These are phyloP conservation scores for Hanseniaspora sp. DNA, from an alignment of 1,139 yeast species.

Conservation along the genomic window DNA sequence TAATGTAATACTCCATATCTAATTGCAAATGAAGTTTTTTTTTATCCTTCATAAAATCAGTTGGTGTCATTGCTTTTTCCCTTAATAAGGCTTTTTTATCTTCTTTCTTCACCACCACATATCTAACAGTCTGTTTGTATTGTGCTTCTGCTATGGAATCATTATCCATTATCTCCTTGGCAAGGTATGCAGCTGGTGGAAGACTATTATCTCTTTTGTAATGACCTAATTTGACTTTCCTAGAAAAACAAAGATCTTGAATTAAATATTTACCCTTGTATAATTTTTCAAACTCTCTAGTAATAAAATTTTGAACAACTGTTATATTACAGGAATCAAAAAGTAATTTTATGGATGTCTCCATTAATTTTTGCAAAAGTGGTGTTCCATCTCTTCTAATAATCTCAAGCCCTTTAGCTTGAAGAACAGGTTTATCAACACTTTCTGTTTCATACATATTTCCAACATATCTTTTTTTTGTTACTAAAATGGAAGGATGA, in stretches of 20 bases:
- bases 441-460: conserved; percentile 52
- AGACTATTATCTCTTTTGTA: conserved; percentile 60
- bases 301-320: conserved; percentile 51
- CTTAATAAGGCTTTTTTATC: conserved; percentile 49
- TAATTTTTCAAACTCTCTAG: conserved; percentile 56
- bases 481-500: conserved; percentile 68
- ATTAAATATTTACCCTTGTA: conserved; percentile 50
- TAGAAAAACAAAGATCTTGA: conserved; percentile 83
- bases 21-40: conserved; percentile 35
- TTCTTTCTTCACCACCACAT: conserved; percentile 61
- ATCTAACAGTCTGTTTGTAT: conserved; percentile 78
- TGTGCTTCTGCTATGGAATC: conserved; percentile 78
- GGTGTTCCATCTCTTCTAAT: conserved; percentile 90
- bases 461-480: conserved; percentile 88
- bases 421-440: conserved; percentile 57
- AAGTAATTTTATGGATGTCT: conserved; percentile 51
- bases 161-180: conserved; percentile 46
- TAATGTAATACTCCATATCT: conserved; percentile 77
- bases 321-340: conserved; percentile 69
- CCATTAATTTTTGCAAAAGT: conserved; percentile 77
- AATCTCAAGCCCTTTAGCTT: conserved; percentile 94
- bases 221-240: conserved; percentile 74
- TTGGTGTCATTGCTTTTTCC: conserved; percentile 74
- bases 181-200: conserved; percentile 87
- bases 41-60: conserved; percentile 43